A percentile compares a stretch with the other conserved stretches of the same genome.
Evolutionary conservation across 495 filamentous ascomycete species (phyloP).

Genomic region (Cercophora sp.): DNA sequence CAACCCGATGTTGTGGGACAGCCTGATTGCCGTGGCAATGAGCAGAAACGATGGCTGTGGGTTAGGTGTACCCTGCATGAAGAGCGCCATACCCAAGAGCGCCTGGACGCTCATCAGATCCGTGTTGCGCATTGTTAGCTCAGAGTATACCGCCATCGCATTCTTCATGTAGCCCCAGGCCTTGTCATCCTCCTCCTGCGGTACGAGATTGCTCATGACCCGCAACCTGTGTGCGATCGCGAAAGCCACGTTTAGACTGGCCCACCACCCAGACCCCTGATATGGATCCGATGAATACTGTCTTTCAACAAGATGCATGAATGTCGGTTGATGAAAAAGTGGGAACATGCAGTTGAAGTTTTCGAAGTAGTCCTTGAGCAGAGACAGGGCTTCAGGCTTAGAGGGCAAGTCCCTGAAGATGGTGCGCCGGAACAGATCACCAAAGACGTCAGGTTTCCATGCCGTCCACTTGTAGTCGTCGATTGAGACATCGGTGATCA

Average conservation of each 20-base stretch:
- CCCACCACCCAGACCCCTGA: slow-evolving; percentile 97
- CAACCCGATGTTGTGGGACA: slow-evolving; percentile 90
- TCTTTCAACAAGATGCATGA: slow-evolving; percentile 91
- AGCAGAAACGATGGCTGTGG: slow-evolving; percentile 93
- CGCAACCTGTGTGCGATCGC: slow-evolving; percentile 88
- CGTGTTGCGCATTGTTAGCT: slow-evolving; percentile 92
- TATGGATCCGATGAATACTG: slow-evolving; percentile 94
- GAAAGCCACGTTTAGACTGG: slow-evolving; percentile 87
- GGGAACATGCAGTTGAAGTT: slow-evolving; percentile 99
- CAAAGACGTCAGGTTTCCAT: slow-evolving; percentile 94
- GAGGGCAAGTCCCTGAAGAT: slow-evolving; percentile 78
- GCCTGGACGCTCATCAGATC: slow-evolving; percentile 97
- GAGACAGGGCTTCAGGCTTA: slow-evolving; percentile 72
- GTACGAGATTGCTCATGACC: slow-evolving; percentile 91
- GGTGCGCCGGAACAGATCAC: slow-evolving; percentile 84
- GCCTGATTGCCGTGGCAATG: slow-evolving; percentile 85
- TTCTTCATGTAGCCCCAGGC: slow-evolving; percentile 97
- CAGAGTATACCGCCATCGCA: slow-evolving; percentile 85
- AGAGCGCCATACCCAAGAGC: slow-evolving; percentile 90
- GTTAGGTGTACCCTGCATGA: slow-evolving; percentile 94
- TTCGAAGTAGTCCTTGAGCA: slow-evolving; percentile 90
- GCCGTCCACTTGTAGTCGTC: slow-evolving; percentile 92
- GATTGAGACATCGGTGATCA: slow-evolving; percentile 78
- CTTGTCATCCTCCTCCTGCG: slow-evolving; percentile 84
- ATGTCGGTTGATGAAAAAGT: slow-evolving; percentile 94